These are phyloP conservation scores for Nymphaea colorata DNA, from an alignment of 164 flowering plant species.

Conservation along the genomic window DNA sequence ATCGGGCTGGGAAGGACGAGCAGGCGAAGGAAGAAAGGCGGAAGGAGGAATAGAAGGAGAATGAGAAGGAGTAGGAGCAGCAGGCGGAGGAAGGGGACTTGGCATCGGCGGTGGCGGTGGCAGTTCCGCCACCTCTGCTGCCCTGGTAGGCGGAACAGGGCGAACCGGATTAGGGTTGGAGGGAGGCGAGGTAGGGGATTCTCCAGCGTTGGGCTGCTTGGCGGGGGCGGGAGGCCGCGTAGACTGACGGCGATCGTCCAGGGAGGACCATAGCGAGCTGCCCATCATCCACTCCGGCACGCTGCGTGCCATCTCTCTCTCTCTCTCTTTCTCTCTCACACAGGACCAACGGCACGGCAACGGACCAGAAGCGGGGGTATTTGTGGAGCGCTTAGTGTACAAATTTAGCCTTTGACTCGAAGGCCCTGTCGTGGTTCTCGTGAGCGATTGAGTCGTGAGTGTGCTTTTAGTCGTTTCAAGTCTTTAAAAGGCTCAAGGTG, in stretches of 20 bases:
- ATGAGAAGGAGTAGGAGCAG: background rate
- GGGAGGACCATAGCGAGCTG: conserved; percentile 77
- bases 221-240: background rate
- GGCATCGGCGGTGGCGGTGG: background rate
- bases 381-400: too few species aligned
- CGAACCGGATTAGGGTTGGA: background rate
- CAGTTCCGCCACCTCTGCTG: too few species aligned
- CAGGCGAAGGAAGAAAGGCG: background rate
- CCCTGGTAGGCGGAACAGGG: background rate
- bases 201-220: background rate
- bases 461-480: too few species aligned
- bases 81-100: background rate
- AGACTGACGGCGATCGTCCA: conserved; percentile 13
- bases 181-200: background rate
- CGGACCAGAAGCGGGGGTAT: too few species aligned
- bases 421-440: too few species aligned
- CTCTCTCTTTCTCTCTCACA: conserved; percentile 4
- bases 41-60: background rate
- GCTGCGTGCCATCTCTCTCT: background rate
- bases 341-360: conserved; percentile 19
- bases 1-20: background rate
- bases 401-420: too few species aligned
- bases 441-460: too few species aligned
- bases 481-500: too few species aligned
- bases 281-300: conserved; percentile 95